phyloP scores from a whole-genome alignment of 1,284 basidiomycete genomes.

The Trametes versicolor region DNA sequence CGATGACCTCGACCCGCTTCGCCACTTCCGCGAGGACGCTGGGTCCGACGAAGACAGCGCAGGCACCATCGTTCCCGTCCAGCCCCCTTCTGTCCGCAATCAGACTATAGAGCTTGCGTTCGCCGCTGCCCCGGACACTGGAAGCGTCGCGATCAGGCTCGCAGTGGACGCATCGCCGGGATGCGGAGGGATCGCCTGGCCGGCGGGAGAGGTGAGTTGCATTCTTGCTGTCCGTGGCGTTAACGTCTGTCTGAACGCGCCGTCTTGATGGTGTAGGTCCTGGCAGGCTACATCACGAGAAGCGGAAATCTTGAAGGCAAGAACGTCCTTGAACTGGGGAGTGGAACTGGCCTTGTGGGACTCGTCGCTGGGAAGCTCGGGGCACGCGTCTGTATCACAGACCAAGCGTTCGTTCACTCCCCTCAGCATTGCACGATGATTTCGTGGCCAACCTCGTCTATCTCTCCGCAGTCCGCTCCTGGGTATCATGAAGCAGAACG shows the following conservation, averaged over 20 bases:
- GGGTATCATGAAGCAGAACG: slow-evolving; percentile 79
- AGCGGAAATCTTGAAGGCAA: slow-evolving; percentile 64
- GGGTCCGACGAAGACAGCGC: slow-evolving; percentile 44
- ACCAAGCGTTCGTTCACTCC: slow-evolving; percentile 80
- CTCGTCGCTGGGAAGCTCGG: slow-evolving; percentile 81
- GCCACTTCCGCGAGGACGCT: slow-evolving; percentile 63
- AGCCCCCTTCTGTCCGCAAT: slow-evolving; percentile 61
- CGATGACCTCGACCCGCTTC: slow-evolving; percentile 68
- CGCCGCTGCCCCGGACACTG: slow-evolving; percentile 36
- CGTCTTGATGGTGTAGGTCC: slow-evolving; percentile 59
- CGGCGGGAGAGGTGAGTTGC: slow-evolving; percentile 83
- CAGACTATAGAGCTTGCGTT: slow-evolving; percentile 61
- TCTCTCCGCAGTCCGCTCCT: slow-evolving; percentile 69
- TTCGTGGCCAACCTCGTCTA: slow-evolving; percentile 12
- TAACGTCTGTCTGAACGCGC: slow-evolving; percentile 11
- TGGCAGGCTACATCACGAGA: slow-evolving; percentile 76
- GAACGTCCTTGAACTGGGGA: slow-evolving; percentile 84
- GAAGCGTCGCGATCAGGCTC: slow-evolving; percentile 56
- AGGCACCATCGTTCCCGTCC: slow-evolving; percentile 60
- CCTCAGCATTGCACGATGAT: slow-evolving; percentile 4
- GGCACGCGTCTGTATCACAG: slow-evolving; percentile 80
- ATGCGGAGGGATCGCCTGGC: slow-evolving; percentile 94
- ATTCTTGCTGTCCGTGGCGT: slow-evolving; percentile 32
- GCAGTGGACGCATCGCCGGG: slow-evolving; percentile 83
- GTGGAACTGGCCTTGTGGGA: slow-evolving; percentile 92